Conservation (phyloP, 2,329 filamentous ascomycete genomes). For the Arthrobotrys pseudoclavata region DNA sequence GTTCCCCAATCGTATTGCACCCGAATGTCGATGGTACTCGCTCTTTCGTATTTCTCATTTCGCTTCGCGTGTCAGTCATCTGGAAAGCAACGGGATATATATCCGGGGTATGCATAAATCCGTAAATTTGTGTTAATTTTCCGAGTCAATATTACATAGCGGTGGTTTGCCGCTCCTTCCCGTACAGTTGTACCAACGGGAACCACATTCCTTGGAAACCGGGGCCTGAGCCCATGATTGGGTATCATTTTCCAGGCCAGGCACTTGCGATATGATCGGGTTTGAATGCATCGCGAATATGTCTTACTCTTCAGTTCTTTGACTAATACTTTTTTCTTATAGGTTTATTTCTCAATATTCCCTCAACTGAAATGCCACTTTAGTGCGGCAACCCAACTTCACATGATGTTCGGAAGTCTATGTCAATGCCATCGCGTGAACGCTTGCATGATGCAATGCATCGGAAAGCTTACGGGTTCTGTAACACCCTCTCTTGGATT, state of each 20-base stretch:
- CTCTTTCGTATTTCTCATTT: conserved; percentile 2
- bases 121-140: conserved; percentile 7
- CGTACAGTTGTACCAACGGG: not conserved
- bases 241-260: conserved; percentile 1
- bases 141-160: not conserved
- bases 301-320: not conserved
- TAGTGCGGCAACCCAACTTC: conserved; percentile 17
- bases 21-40: not conserved
- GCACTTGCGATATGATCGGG: not conserved
- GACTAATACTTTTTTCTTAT: not conserved
- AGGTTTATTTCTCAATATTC: not conserved
- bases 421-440: conserved; percentile 40
- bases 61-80: not conserved
- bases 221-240: conserved; percentile 10
- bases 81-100: not conserved
- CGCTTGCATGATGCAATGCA: conserved; percentile 37
- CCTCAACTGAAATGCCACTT: conserved; percentile 18
- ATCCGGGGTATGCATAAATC: conserved; percentile 23
- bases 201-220: not conserved
- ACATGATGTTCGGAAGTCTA: conserved; percentile 31
- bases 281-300: conserved; percentile 2
- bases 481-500: not conserved
- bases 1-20: not conserved
- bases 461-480: conserved; percentile 38
- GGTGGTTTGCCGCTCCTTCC: not conserved